Conservation (phyloP, 2,329 filamentous ascomycete genomes). For the Fusarium chlamydosporum region DNA sequence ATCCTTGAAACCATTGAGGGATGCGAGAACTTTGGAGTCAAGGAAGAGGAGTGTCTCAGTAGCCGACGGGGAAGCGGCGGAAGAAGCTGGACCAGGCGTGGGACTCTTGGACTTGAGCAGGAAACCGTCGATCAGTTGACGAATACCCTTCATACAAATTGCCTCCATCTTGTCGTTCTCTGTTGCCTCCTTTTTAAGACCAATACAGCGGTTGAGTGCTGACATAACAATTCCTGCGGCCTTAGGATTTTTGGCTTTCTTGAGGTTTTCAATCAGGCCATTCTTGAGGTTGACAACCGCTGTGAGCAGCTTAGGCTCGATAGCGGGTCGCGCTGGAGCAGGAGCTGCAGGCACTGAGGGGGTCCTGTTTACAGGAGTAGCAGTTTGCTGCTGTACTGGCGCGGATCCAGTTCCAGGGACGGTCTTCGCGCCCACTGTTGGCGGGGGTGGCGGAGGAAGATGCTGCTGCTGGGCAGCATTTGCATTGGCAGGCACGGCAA, state of each 20-base stretch:
- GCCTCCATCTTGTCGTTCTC: slow-evolving; percentile 63
- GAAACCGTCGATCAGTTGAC: slow-evolving; percentile 62
- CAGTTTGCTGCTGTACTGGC: slow-evolving; percentile 33
- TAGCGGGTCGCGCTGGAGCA: slow-evolving; percentile 55
- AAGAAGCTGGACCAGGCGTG: slow-evolving; percentile 51
- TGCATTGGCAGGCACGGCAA: slow-evolving; percentile 12
- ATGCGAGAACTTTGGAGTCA: slow-evolving; percentile 59
- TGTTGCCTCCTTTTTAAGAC: slow-evolving; percentile 61
- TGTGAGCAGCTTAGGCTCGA: slow-evolving; percentile 61
- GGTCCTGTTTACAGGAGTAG: slow-evolving; percentile 45
- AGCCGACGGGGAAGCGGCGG: slow-evolving; percentile 45
- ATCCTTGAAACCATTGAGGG: slow-evolving; percentile 62
- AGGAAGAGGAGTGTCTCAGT: slow-evolving; percentile 52
- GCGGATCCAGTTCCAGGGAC: slow-evolving; percentile 38
- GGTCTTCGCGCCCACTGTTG: slow-evolving; percentile 40
- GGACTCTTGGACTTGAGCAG: slow-evolving; percentile 54
- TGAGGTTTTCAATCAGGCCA: slow-evolving; percentile 62
- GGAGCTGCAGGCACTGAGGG: slow-evolving; percentile 48
- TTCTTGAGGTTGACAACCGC: slow-evolving; percentile 63
- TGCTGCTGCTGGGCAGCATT: slow-evolving; percentile 32
- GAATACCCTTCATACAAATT: slow-evolving; percentile 62
- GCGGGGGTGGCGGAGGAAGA: slow-evolving; percentile 25
- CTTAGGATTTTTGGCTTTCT: slow-evolving; percentile 59
- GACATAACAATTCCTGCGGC: slow-evolving; percentile 66
- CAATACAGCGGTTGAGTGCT: slow-evolving; percentile 66